These are phyloP conservation scores for Termitomyces sp. DNA, from an alignment of 768 basidiomycete species.

Conservation along the genomic window DNA sequence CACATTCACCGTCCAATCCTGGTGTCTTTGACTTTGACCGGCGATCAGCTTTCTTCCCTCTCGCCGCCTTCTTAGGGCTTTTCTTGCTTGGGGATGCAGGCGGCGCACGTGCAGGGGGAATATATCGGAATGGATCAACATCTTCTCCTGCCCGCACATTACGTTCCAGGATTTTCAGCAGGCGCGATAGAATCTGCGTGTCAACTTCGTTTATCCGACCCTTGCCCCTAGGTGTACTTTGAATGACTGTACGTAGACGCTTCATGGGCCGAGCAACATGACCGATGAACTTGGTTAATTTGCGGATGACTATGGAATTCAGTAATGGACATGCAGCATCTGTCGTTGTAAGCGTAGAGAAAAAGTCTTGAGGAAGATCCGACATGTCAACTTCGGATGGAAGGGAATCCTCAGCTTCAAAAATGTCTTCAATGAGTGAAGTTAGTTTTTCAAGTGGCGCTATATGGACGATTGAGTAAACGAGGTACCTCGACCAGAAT, in stretches of 20 bases:
- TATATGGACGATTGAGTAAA: slow-evolving; percentile 16
- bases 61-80: slow-evolving; percentile 35
- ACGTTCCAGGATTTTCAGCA: slow-evolving; percentile 76
- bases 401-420: slow-evolving; percentile 74
- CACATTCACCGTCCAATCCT: slow-evolving; percentile 23
- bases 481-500: not conserved
- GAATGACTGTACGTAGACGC: slow-evolving; percentile 45
- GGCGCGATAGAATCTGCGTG: slow-evolving; percentile 48
- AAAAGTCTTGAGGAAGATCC: slow-evolving; percentile 57
- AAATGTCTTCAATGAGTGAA: slow-evolving; percentile 77
- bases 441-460: slow-evolving; percentile 73
- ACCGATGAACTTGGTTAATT: slow-evolving; percentile 64
- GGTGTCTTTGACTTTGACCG: slow-evolving; percentile 43
- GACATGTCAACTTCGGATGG: slow-evolving; percentile 47
- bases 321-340: slow-evolving; percentile 61
- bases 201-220: slow-evolving; percentile 70
- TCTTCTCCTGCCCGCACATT: slow-evolving; percentile 74
- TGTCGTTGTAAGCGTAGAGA: slow-evolving; percentile 48
- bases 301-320: slow-evolving; percentile 51
- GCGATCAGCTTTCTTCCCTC: slow-evolving; percentile 31
- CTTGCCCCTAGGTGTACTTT: slow-evolving; percentile 42
- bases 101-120: slow-evolving; percentile 16
- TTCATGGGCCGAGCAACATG: slow-evolving; percentile 66
- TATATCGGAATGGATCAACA: slow-evolving; percentile 59
- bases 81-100: slow-evolving; percentile 47